Conservation (phyloP, 2,329 filamentous ascomycete species). For the Fusarium pseudocircinatum region DNA sequence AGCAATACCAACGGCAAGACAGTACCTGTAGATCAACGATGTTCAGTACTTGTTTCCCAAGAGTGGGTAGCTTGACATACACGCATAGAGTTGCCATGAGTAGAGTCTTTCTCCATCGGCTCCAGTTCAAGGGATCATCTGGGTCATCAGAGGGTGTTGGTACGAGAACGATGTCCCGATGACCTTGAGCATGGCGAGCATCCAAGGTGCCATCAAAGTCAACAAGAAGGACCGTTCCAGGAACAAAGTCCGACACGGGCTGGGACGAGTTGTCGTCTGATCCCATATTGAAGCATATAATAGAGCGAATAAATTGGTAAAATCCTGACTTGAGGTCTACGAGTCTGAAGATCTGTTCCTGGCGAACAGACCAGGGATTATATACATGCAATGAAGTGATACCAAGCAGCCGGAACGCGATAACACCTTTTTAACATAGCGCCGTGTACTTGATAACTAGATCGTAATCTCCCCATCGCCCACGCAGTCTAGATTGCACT, state of each 20-base stretch:
- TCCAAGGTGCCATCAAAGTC: neutral
- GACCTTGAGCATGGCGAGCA: neutral
- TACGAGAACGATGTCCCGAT: neutral
- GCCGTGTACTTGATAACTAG: neutral
- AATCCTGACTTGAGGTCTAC: neutral
- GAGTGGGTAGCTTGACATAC: fast-evolving
- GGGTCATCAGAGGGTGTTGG: neutral
- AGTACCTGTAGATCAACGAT: neutral
- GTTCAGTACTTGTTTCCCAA: neutral
- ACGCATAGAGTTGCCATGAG: neutral
- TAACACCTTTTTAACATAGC: neutral
- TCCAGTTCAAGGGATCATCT: neutral
- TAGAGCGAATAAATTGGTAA: neutral
- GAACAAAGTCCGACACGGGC: fast-evolving
- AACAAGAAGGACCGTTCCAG: neutral
- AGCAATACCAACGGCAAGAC: neutral
- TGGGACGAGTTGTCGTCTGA: neutral
- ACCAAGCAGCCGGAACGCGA: neutral
- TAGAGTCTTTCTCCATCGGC: neutral
- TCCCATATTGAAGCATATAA: fast-evolving
- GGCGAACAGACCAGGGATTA: neutral
- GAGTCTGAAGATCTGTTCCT: neutral
- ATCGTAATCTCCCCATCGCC: neutral
- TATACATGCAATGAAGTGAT: neutral
- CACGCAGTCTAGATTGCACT: neutral